Evolutionary conservation across 805 yeast species (phyloP), one percentile per base, ranked within the genome.

Genomic region (Metschnikowia lachancei): DNA sequence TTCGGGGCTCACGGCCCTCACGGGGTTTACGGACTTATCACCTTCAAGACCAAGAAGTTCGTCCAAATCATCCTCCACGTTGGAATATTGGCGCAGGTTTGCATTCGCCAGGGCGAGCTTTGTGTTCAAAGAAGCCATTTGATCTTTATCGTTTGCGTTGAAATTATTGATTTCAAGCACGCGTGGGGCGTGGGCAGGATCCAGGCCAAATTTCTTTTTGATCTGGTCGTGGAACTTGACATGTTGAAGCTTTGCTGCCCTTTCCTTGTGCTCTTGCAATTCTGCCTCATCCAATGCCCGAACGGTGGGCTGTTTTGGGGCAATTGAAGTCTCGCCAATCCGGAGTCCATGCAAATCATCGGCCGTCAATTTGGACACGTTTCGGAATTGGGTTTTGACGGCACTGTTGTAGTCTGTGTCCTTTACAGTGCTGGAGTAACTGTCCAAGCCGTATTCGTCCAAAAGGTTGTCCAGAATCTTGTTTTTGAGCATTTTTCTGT

Each of bases 381-480:
- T 52, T 11, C 58, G 49, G 16, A 47, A 44, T 13, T 39, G 51
- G 11, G 50, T 38, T 38, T 53, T 50, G 37, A 56, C 63, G 24
- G 52, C 22, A 31, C 47, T 62, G 47, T 64, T 60, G 50, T 65
- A 65, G 51, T 69, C 72, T 29, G 59, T 56, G 17, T 55, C 50
- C 29, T 58, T 60, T 1, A 62, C 59, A 1, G 69, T 62, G 11
- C 66, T 62, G 8, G 51, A 39, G 49, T 67, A 68, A 47, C 61
- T 58, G 3, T 53, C 61, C 13, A 72, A 45, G 1, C 76, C 76
- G 51, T 72, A 72, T 42, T 72, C 76, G 30, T 66, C 67, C 20
- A 70, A 53, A 26, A 69, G 58, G 40, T 67, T 62, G 26, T 62
- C 68, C 14, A 65, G 55, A 39, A 67, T 43, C 39, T 64, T 64